Conservation (phyloP, 495 filamentous ascomycete genomes). For the Pyronema domesticum region DNA sequence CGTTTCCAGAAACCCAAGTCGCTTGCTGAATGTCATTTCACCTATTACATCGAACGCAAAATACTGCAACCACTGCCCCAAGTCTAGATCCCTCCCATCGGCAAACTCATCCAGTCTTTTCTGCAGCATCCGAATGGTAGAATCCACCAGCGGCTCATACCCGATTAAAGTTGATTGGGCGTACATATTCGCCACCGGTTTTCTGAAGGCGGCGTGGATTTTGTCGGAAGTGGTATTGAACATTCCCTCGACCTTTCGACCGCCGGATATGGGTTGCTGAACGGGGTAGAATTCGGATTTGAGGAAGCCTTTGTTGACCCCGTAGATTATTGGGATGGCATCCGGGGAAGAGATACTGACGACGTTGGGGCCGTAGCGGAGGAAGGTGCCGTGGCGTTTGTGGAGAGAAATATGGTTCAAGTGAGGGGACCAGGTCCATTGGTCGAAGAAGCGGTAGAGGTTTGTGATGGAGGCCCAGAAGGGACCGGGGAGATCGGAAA, state of each 20-base stretch:
- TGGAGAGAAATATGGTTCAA: conserved; percentile 27
- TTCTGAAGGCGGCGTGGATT: conserved; percentile 16
- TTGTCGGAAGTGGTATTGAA: conserved; percentile 16
- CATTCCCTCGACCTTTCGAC: conserved; percentile 23
- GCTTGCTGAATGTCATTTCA: conserved; percentile 12
- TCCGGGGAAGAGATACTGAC: conserved; percentile 28
- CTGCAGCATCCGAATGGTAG: conserved; percentile 23
- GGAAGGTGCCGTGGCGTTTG: conserved; percentile 31
- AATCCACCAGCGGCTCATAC: conserved; percentile 26
- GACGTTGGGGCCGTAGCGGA: conserved; percentile 29
- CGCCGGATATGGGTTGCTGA: conserved; percentile 20
- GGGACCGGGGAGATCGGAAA: conserved; percentile 26
- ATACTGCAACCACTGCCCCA: conserved; percentile 32
- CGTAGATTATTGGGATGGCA: conserved; percentile 28
- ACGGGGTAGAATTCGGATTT: conserved; percentile 32
- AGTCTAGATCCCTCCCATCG: conserved; percentile 20
- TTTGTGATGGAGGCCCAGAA: conserved; percentile 24
- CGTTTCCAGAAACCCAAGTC: conserved; percentile 16
- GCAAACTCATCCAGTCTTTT: conserved; percentile 10
- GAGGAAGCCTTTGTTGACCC: conserved; percentile 26
- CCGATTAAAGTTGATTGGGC: conserved; percentile 25
- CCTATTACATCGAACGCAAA: conserved; percentile 22
- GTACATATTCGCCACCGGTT: conserved; percentile 25
- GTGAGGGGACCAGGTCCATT: conserved; percentile 27
- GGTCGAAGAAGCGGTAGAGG: conserved; percentile 26